phyloP scores from a whole-genome alignment of 139 green algal species.

The Asterochloris sp. region DNA sequence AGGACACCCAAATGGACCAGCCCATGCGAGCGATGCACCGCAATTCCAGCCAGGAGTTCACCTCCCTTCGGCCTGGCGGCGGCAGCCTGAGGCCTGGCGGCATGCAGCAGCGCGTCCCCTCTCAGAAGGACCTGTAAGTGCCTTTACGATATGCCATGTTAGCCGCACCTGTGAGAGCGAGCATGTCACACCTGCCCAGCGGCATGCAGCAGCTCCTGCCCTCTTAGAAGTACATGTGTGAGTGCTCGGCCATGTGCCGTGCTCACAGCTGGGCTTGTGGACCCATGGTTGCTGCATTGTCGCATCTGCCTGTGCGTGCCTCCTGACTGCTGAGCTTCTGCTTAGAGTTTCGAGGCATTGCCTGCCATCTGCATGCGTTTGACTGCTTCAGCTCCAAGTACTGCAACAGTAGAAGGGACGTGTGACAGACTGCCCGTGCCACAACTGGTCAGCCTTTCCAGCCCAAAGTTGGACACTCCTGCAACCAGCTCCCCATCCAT shows the following conservation, averaged over 20 bases:
- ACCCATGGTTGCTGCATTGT: neutral
- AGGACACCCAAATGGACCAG: slow-evolving; percentile 6
- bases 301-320: too few species aligned
- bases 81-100: slow-evolving; percentile 8
- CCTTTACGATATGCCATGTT: neutral
- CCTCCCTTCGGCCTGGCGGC: slow-evolving; percentile 21
- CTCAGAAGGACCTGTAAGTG: neutral
- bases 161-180: neutral
- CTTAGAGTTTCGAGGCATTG: too few species aligned
- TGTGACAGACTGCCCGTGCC: neutral
- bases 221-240: neutral
- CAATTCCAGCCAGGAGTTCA: neutral
- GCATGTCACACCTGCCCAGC: neutral
- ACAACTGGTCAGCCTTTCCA: neutral
- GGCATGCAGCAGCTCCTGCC: neutral
- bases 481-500: neutral
- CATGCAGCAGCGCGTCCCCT: neutral
- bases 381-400: neutral
- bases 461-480: neutral
- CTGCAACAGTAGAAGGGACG: neutral
- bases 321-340: too few species aligned
- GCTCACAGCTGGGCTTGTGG: neutral
- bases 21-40: slow-evolving; percentile 4
- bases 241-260: neutral
- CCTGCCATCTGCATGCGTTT: too few species aligned